A percentile compares a stretch with the other conserved stretches of the same genome.
Conservation (phyloP, 1,284 basidiomycete species). For the Boletus sp. region DNA sequence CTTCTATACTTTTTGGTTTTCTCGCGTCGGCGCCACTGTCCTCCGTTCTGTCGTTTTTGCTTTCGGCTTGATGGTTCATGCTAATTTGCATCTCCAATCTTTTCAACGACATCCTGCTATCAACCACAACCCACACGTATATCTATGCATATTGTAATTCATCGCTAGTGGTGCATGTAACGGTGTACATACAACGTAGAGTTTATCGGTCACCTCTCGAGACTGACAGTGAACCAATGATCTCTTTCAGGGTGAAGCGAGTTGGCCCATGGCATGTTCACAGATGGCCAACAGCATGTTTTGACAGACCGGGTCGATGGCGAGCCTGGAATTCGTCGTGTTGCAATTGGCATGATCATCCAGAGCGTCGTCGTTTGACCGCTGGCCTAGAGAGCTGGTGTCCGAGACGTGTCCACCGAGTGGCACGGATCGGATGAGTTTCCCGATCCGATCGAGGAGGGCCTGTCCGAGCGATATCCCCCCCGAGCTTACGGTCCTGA, state of each 20-base stretch:
- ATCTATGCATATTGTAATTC: constrained; percentile 27
- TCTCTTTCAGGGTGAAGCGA: constrained; percentile 2
- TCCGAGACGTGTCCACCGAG: background rate
- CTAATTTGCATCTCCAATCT: background rate
- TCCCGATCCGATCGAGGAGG: constrained; percentile 27
- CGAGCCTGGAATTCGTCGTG: background rate
- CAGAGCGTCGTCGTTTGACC: background rate
- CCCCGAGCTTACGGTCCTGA: background rate
- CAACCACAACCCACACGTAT: background rate
- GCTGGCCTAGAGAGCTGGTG: background rate
- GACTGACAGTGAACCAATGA: background rate
- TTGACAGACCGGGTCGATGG: constrained; percentile 25
- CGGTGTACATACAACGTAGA: constrained; percentile 16
- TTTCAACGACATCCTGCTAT: background rate
- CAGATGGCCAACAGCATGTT: constrained; percentile 30
- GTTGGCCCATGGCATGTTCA: constrained; percentile 23
- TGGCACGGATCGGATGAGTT: constrained; percentile 16
- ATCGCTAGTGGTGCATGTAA: constrained; percentile 14
- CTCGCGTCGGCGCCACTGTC: background rate
- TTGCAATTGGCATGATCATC: background rate
- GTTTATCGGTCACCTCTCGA: background rate
- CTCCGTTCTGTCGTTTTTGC: background rate
- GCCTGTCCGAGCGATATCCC: constrained; percentile 11
- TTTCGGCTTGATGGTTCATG: constrained; percentile 1
- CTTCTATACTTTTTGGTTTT: background rate